Conservation (phyloP, 2,329 filamentous ascomycete species). For the Ophiostoma quercus region DNA sequence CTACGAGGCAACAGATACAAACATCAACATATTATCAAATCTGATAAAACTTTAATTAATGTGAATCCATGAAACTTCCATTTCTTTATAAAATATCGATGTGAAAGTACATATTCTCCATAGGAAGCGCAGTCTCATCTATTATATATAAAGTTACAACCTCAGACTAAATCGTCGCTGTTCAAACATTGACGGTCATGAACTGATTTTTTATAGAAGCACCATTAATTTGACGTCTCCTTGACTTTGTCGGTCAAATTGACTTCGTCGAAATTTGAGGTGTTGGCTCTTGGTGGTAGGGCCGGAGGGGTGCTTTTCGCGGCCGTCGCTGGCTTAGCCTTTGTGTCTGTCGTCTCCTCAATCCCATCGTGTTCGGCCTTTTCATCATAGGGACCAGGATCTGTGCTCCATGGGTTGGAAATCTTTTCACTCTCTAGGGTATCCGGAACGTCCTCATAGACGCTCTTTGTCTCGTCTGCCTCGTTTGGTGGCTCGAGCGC, state of each 20-base stretch:
- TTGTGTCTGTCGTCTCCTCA: background rate
- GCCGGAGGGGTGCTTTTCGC: slow-evolving; percentile 9
- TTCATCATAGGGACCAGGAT: background rate
- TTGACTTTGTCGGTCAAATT: background rate
- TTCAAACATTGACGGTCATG: background rate
- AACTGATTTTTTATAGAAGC: too few species aligned
- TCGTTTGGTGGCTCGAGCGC: slow-evolving; percentile 14
- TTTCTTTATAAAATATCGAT: too few species aligned
- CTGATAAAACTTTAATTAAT: too few species aligned
- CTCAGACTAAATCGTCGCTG: background rate
- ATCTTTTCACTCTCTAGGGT: background rate
- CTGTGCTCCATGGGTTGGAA: slow-evolving; percentile 20
- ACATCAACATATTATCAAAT: too few species aligned
- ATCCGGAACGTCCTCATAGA: slow-evolving; percentile 22
- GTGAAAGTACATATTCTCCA: too few species aligned
- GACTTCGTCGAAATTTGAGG: slow-evolving; percentile 19
- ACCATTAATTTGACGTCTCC: background rate
- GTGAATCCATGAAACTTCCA: too few species aligned
- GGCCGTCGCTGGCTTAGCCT: background rate
- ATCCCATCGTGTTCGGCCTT: slow-evolving; percentile 2
- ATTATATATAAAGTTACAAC: too few species aligned
- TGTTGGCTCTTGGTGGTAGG: slow-evolving; percentile 6
- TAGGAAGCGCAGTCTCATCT: too few species aligned
- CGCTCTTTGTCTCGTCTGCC: slow-evolving; percentile 17
- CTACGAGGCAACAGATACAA: too few species aligned